Base-by-base conservation (phyloP, 306 rosid genomes). In the Delonix regia region DNA sequence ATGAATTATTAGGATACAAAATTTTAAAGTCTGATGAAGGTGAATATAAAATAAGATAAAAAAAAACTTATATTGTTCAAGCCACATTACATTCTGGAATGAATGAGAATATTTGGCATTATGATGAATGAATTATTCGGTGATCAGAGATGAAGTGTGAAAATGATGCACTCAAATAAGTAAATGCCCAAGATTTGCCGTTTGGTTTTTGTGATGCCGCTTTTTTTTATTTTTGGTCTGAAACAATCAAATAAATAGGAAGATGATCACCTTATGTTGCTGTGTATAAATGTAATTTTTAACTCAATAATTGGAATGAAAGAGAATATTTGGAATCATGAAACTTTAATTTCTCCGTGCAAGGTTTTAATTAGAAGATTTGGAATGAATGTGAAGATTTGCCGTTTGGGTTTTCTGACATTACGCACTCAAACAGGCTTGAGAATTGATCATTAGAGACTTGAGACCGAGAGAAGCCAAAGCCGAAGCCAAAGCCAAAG, bases 21-120 rank as follows among this genome's bases (percentile, higher is more conserved):
- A 69, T 68, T 25, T 27, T 47, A 12, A 44, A 39, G 53, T 42
- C 24, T 22, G 53, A 45, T 67, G 51, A 42, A 66, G 19, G 34
- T 47, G 60, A 45, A 25, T 69, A 47, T 11, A 67, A 41, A 21
- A 6, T 22, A 2, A 10, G 24, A 24, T 9, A n/a, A n/a, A n/a
- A 67, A 39, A 25, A 7, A 66, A 25, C 2, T 18, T 62, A 19
- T 39, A 8, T 16, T 8, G 34, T 63, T 16, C 61, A 30, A 70
- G 48, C 6, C 51, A 19, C 8, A 4, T 38, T 38, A 36, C 28
- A 8, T 64, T 52, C 9, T 15, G 28, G 62, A 80, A 67, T 84
- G 68, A 77, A 77, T 81, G 81, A 7, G 80, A 68, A 80, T 76
- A 84, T 71, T 49, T 80, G 85, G 66, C 64, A 69, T 77, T 3